Evolutionary conservation across 805 yeast genomes (phyloP).

Genomic region (Zygosaccharomyces kombuchaensis): DNA sequence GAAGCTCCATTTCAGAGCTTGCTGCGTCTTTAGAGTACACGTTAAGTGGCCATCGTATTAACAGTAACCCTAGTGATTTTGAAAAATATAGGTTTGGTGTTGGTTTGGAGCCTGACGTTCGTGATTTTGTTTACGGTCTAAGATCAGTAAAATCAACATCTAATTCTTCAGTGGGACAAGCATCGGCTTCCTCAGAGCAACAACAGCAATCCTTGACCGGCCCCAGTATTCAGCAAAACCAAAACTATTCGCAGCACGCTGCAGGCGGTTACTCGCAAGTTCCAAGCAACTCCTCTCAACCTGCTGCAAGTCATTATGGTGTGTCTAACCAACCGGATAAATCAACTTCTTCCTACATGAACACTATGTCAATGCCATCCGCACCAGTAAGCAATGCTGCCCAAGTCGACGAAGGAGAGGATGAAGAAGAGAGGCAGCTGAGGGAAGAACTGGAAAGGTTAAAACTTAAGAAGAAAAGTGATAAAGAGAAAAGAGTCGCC

Average conservation of each 20-base stretch:
- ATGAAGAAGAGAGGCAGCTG: conserved; percentile 43
- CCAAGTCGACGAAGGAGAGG: conserved; percentile 39
- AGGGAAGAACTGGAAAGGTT: conserved; percentile 37
- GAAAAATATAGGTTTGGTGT: conserved; percentile 79
- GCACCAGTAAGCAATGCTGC: not conserved
- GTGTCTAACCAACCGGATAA: not conserved
- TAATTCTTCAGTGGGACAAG: not conserved
- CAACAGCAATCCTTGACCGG: not conserved
- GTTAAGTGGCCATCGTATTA: conserved; percentile 22
- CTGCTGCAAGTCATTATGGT: not conserved
- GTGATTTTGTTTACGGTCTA: conserved; percentile 55
- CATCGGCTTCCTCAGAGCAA: not conserved
- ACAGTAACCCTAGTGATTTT: conserved; percentile 46
- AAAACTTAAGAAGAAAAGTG: conserved; percentile 47
- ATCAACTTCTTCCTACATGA: not conserved
- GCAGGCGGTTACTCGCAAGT: not conserved
- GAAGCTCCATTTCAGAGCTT: conserved; percentile 61
- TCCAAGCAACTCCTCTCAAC: not conserved
- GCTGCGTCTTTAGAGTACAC: conserved; percentile 39
- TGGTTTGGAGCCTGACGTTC: conserved; percentile 68
- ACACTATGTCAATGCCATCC: not conserved
- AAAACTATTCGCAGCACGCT: not conserved
- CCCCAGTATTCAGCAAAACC: not conserved
- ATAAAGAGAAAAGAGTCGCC: conserved; percentile 55
- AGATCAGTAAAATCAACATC: conserved; percentile 11